Conservation (phyloP, 306 rosid genomes). For the Malus sieversii region DNA sequence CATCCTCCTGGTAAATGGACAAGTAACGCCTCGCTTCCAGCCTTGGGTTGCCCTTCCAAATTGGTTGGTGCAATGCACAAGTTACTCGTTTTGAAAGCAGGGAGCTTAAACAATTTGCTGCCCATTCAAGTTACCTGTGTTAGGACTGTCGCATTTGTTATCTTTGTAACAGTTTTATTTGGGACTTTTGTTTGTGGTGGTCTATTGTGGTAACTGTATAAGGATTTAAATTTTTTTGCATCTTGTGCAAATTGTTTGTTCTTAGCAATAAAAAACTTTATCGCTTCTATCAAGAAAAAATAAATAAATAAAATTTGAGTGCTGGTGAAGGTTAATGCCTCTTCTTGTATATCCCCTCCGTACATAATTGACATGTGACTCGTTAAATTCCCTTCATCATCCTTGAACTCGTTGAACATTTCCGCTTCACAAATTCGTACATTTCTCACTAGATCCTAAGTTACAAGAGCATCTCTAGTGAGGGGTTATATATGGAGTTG, state of each 20-base stretch:
- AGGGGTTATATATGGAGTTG: too few relatives aligned
- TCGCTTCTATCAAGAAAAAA: too few relatives aligned
- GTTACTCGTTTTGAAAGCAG: neutral
- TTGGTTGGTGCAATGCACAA: neutral
- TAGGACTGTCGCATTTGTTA: too few relatives aligned
- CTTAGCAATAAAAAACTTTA: too few relatives aligned
- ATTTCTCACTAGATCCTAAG: neutral
- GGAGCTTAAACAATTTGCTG: neutral
- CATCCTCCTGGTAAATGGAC: constrained; percentile 8
- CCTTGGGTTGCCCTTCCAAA: neutral
- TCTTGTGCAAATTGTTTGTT: too few relatives aligned
- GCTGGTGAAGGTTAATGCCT: constrained; percentile 6
- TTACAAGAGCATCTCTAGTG: neutral
- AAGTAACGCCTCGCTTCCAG: neutral
- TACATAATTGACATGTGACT: neutral
- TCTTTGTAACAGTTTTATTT: too few relatives aligned
- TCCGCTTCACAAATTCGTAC: neutral
- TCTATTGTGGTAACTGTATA: too few relatives aligned
- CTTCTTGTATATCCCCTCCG: constrained; percentile 4
- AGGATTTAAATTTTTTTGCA: too few relatives aligned
- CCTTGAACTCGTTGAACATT: constrained; percentile 3
- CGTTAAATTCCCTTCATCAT: constrained; percentile 1
- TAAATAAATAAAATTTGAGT: too few relatives aligned
- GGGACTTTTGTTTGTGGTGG: too few relatives aligned
- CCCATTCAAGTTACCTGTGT: neutral